Conservation (phyloP, 1,284 basidiomycete genomes). For the Cystobasidium slooffiae region DNA sequence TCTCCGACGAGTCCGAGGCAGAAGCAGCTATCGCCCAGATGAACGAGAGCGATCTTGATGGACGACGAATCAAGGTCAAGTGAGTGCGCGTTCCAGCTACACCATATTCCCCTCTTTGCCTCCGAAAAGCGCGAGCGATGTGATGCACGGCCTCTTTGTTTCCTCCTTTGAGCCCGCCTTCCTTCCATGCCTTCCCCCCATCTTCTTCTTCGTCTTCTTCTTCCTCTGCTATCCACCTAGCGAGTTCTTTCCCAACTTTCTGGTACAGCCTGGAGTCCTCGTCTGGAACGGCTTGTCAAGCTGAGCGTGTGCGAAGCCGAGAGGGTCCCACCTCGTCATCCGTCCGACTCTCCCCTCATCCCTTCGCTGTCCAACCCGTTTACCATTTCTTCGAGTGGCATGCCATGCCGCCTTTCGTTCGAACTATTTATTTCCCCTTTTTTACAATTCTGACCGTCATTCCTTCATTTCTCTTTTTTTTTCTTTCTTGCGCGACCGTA, state of each 20-base stretch:
- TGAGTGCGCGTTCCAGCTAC: conserved; percentile 64
- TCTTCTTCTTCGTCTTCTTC: background rate
- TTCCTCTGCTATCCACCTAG: background rate
- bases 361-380: background rate
- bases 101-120: background rate
- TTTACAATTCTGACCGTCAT: conserved; percentile 19
- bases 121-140: conserved; percentile 8
- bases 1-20: conserved; percentile 84
- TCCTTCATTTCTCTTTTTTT: background rate
- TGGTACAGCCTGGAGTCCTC: background rate
- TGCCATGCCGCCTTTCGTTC: background rate
- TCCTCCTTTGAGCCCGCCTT: conserved; percentile 17
- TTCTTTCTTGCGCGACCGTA: background rate
- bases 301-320: too few relatives aligned
- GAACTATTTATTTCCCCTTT: background rate
- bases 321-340: too few relatives aligned
- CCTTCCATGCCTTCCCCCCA: conserved; percentile 18
- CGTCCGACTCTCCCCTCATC: background rate
- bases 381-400: background rate
- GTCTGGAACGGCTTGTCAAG: background rate
- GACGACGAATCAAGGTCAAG: conserved; percentile 82
- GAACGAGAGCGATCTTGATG: conserved; percentile 80
- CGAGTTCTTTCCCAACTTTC: background rate
- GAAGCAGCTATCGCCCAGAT: conserved; percentile 83
- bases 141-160: conserved; percentile 24